Evolutionary conservation across 306 rosid genomes (phyloP).

Genomic region (Pyrus pyrifolia): DNA sequence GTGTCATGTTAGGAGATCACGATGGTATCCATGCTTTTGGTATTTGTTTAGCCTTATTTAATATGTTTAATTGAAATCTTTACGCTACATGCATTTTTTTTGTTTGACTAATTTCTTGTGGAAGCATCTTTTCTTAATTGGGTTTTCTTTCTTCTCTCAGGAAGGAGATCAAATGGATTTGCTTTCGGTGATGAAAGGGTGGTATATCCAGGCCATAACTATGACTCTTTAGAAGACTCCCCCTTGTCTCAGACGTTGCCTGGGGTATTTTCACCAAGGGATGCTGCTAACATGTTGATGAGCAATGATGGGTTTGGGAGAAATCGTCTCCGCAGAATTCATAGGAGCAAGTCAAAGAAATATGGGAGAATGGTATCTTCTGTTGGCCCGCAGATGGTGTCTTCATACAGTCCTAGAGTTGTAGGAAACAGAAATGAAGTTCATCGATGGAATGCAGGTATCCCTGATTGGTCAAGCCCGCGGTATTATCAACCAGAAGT

Average conservation of each 20-base stretch:
- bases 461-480: conserved; percentile 38
- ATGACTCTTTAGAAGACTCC: conserved; percentile 74
- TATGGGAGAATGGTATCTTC: conserved; percentile 31
- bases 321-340: conserved; percentile 39
- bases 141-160: conserved; percentile 41
- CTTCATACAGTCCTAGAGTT: conserved; percentile 31
- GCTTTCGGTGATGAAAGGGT: conserved; percentile 56
- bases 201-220: conserved; percentile 47
- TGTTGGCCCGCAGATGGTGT: conserved; percentile 31
- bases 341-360: conserved; percentile 53
- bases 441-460: conserved; percentile 32
- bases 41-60: conserved; percentile 20
- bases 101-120: conserved; percentile 3
- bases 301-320: conserved; percentile 50
- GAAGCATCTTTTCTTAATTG: neutral
- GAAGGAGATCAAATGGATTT: conserved; percentile 67
- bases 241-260: conserved; percentile 54
- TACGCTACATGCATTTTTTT: neutral
- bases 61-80: neutral
- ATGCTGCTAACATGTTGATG: conserved; percentile 33
- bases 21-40: conserved; percentile 65
- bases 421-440: conserved; percentile 45
- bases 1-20: conserved; percentile 42
- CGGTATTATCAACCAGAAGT: conserved; percentile 37
- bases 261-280: conserved; percentile 56